Percentiles rank a stretch among this genome's conserved stretches.
Evolutionary conservation across 202 grass and related monocot species (phyloP).

Genomic region (Zoysia matrella): DNA sequence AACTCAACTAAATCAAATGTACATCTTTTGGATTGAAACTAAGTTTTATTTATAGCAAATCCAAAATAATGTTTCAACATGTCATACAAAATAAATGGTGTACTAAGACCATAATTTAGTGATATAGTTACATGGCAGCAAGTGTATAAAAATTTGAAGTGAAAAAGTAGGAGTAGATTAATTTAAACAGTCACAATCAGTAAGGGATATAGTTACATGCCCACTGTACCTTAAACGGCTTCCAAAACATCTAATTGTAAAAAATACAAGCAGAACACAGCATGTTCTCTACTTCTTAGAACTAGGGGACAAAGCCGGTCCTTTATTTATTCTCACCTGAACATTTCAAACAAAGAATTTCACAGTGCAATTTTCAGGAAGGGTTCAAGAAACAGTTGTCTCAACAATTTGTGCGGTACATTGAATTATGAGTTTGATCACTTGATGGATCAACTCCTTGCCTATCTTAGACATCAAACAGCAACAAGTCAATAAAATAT

Average conservation of each 20-base stretch:
- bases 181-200: constrained; percentile 10
- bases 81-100: constrained; percentile 12
- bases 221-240: background rate
- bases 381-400: background rate
- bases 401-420: constrained; percentile 8
- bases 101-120: background rate
- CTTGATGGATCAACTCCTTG: constrained; percentile 10
- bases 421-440: constrained; percentile 19
- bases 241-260: constrained; percentile 11
- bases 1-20: constrained; percentile 16
- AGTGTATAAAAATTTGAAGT: constrained; percentile 10
- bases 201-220: background rate
- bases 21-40: background rate
- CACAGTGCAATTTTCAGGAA: background rate
- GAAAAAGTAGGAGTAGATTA: constrained; percentile 21
- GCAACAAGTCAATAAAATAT: background rate
- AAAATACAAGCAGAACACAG: constrained; percentile 19
- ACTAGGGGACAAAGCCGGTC: constrained; percentile 6
- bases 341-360: constrained; percentile 12
- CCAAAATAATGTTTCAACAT: constrained; percentile 26
- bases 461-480: constrained; percentile 7
- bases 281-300: constrained; percentile 2
- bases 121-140: constrained; percentile 6
- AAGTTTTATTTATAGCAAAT: background rate
- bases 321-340: background rate